A percentile compares a stretch with the other conserved stretches of the same genome.
Conservation (phyloP, 2,329 filamentous ascomycete species). For the Xylaria sp. region DNA sequence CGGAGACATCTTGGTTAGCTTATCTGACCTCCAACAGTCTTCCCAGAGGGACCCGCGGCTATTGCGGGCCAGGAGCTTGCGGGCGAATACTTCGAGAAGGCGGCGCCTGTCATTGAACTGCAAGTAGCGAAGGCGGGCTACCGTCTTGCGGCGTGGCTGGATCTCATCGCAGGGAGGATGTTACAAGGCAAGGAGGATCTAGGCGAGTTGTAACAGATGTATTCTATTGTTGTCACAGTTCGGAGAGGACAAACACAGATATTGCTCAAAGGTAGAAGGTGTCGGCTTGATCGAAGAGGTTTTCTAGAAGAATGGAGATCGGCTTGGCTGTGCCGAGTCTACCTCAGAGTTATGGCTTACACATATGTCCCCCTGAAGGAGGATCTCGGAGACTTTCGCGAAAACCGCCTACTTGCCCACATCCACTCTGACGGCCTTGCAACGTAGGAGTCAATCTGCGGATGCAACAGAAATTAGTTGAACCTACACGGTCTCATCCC, state of each 20-base stretch:
- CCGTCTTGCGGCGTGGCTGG: constrained; percentile 70
- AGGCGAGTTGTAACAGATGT: constrained; percentile 42
- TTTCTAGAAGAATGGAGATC: neutral
- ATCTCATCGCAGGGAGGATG: constrained; percentile 58
- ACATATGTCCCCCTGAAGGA: neutral
- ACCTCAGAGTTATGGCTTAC: neutral
- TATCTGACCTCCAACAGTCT: constrained; percentile 49
- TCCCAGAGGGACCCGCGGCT: constrained; percentile 64
- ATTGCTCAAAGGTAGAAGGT: neutral
- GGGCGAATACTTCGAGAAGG: constrained; percentile 67
- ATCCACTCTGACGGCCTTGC: neutral
- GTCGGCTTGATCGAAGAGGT: neutral
- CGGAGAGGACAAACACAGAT: constrained; percentile 3
- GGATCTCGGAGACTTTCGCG: constrained; percentile 3
- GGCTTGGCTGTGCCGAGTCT: neutral
- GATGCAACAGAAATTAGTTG: neutral
- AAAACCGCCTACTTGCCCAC: neutral
- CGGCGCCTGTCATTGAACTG: constrained; percentile 67
- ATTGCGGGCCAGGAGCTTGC: constrained; percentile 66
- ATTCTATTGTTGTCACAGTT: neutral
- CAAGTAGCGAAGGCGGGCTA: constrained; percentile 73
- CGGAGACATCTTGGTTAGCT: constrained; percentile 5
- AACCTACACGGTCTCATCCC: neutral
- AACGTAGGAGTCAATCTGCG: constrained; percentile 1
- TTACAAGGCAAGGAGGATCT: constrained; percentile 29